Base-by-base conservation (phyloP, 768 basidiomycete species). In the Termitomyces sp. region DNA sequence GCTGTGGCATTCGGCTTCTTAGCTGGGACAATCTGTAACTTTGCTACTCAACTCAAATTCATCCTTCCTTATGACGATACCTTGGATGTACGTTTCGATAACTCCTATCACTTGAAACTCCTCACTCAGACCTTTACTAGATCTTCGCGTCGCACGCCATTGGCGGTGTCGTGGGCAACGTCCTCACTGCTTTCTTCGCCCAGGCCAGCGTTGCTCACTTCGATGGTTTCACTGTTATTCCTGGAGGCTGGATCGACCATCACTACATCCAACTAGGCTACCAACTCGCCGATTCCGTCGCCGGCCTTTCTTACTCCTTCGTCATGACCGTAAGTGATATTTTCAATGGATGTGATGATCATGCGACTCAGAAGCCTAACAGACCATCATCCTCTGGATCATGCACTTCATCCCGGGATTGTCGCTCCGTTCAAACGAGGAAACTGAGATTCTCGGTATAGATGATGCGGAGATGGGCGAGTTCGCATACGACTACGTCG, bases 41-140 rank as follows among this genome's bases (percentile, higher is more conserved):
- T 93, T 73, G 91, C 94, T n/a, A 98, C 96, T 3, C 89, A 96
- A 67, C 83, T 98, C 71, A 98, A 98, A 77, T 93, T 91, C 72
- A 52, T 91, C 38, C 78, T 87, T 64, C 78, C 80, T 35, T 92
- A 87, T 66, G 92, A 94, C 62, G 92, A 94, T 69, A 82, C 89
- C 15, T 84, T 94, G 16, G 92, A 93, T 81, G 88, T 90, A 55
- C 54, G 86, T 11, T 1, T 7, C 28, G n/a, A n/a, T n/a, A n/a
- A n/a, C n/a, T n/a, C 4, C 28, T 3, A 11, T 15, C 8, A 13
- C 28, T n/a, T n/a, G n/a, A n/a, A n/a, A n/a, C 44, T 11, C 20
- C 56, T 63, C 32, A 38, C 38, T 54, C 20, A 22, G n/a, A n/a
- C n/a, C n/a, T n/a, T n/a, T n/a, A n/a, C 7, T 18, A 95, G 89